Evolutionary conservation across 495 filamentous ascomycete genomes (phyloP).

Genomic region (Aspergillus bertholletiae): DNA sequence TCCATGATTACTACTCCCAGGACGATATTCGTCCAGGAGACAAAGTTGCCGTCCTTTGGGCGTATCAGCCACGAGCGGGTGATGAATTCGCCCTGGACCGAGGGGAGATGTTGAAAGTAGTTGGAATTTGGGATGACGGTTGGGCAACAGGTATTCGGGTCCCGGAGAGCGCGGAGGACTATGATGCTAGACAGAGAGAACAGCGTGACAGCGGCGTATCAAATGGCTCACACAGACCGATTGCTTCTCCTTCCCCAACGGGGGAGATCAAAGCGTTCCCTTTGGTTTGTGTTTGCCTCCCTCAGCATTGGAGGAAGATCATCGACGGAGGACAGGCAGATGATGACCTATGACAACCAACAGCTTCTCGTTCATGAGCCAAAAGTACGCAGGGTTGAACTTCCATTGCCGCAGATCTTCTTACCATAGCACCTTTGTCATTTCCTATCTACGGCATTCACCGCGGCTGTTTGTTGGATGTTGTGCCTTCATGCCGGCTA

Average conservation of each 20-base stretch:
- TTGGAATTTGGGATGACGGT: constrained; percentile 99
- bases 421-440: constrained; percentile 39
- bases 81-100: constrained; percentile 94
- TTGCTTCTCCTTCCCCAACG: constrained; percentile 60
- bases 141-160: constrained; percentile 94
- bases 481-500: neutral
- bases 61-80: constrained; percentile 87
- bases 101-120: constrained; percentile 97
- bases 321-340: constrained; percentile 67
- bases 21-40: constrained; percentile 94
- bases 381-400: neutral
- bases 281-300: constrained; percentile 94
- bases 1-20: constrained; percentile 98
- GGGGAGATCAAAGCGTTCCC: constrained; percentile 98
- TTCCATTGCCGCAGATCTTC: constrained; percentile 36
- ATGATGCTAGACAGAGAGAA: constrained; percentile 67
- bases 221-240: constrained; percentile 64
- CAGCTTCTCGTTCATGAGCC: constrained; percentile 1
- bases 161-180: constrained; percentile 82
- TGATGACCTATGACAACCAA: constrained; percentile 29
- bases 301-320: constrained; percentile 96
- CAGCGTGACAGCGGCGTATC: constrained; percentile 94
- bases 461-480: constrained; percentile 10
- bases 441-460: constrained; percentile 20
- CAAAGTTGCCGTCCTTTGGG: constrained; percentile 89